Base-by-base conservation (phyloP, 257 asterid species). In the Przewalskia tangutica region DNA sequence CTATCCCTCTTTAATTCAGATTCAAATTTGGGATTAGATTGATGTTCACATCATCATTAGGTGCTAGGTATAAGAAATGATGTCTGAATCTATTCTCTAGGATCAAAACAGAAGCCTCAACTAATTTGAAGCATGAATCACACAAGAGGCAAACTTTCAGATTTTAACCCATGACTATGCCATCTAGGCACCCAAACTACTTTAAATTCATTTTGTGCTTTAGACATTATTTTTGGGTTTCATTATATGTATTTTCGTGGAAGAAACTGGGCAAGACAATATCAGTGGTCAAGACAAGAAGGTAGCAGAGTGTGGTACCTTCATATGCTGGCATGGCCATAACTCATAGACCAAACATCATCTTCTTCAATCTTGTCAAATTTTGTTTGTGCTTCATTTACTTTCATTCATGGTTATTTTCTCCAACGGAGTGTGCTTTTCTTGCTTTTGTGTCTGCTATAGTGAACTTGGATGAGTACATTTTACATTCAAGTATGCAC, bases 51-150 rank as follows among this genome's bases (percentile, higher is more conserved):
- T 20, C 60, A 48, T 48, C 60, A 50, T 50, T 23, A 75, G 23
- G 42, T 23, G 60, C 23, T 0, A 48, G 32, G 38, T 0, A 73
- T 73, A 73, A 73, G 40, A 73, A 51, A 7, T 73, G 60, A 23
- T 50, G 13, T 23, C 59, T 48, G 60, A 73, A 27, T 48, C 62
- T 23, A 75, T 50, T 73, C 60, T 23, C 79, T 6, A 12, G 44
- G 79, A 73, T 73, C 44, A 73, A 48, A 48, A 73, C 60, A 48
- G 79, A 73, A 73, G 60, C 44, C 79, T 73, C 79, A 48, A 73
- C 79, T 48, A 6, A 23, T 73, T 20, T 73, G 79, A 73, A 73
- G 56, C 60, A 71, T 73, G 60, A 48, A 48, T 13, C 46, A 2
- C 60, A 48, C 20, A 3, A 13, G 59, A 50, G n/a, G 42, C 51